Evolutionary conservation across 148 eudicot species (phyloP).

Genomic region (Amaranthus palmeri): DNA sequence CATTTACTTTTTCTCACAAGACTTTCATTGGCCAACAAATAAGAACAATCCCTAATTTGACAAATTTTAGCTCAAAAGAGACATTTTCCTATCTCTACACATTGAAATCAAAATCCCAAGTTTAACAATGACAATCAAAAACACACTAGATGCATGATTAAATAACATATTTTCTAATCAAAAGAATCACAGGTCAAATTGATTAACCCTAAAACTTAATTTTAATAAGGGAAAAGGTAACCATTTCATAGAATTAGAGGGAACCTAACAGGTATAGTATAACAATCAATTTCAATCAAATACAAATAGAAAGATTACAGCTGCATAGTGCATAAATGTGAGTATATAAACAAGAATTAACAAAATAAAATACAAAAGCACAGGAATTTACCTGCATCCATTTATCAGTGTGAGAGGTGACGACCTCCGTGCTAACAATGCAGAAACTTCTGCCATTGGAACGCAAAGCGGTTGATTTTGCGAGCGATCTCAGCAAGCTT

Average conservation of each 20-base stretch:
- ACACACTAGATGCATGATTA: background rate
- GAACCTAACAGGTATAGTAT: background rate
- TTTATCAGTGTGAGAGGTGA: slow-evolving; percentile 64
- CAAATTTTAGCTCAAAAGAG: background rate
- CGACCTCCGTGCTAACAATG: slow-evolving; percentile 38
- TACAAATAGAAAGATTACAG: background rate
- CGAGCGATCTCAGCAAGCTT: slow-evolving; percentile 42
- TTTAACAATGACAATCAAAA: background rate
- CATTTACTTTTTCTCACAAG: background rate
- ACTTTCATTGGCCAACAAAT: background rate
- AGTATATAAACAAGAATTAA: background rate
- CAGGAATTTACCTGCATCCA: slow-evolving; percentile 63
- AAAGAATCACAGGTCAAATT: background rate
- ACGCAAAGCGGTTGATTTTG: slow-evolving; percentile 14
- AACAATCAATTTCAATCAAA: background rate
- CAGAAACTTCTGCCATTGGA: slow-evolving; percentile 33
- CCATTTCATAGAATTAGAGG: background rate
- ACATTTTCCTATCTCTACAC: background rate
- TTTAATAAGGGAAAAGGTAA: background rate
- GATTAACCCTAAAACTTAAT: background rate
- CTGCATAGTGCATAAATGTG: background rate
- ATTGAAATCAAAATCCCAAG: background rate
- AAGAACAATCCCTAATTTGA: slow-evolving; percentile 7
- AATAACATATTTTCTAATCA: background rate
- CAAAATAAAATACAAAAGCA: background rate